Evolutionary conservation across 73 alveolate species (phyloP).

Genomic region (Tetrahymena thermophila): DNA sequence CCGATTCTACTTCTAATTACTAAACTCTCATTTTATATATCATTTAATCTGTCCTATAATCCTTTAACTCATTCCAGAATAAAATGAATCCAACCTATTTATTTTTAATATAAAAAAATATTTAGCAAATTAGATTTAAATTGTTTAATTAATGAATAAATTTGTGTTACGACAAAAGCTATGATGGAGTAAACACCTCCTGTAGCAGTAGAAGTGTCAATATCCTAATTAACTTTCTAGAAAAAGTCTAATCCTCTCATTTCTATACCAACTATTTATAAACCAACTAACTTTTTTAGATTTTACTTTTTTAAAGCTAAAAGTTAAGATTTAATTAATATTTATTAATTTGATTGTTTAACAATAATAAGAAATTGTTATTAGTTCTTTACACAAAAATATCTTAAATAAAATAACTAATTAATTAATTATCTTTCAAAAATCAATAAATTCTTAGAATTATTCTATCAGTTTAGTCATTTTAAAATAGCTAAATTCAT

Average conservation of each 20-base stretch:
- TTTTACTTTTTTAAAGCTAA: not conserved
- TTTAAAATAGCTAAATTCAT: not conserved
- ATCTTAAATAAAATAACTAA: not conserved
- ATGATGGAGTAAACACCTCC: slow-evolving; percentile 32
- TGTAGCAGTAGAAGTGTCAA: slow-evolving; percentile 27
- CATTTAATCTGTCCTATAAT: not conserved
- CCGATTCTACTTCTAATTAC: not conserved
- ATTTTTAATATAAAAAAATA: not conserved
- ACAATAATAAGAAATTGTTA: not conserved
- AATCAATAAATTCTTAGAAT: not conserved
- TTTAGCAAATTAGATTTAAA: too few species aligned
- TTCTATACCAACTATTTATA: not conserved
- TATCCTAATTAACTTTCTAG: slow-evolving; percentile 27
- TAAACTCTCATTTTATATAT: not conserved
- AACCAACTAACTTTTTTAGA: not conserved
- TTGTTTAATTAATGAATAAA: not conserved
- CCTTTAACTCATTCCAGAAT: not conserved
- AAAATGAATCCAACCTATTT: not conserved
- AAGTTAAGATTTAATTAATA: not conserved
- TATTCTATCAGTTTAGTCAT: not conserved
- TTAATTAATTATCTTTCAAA: not conserved
- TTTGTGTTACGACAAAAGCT: slow-evolving; percentile 17
- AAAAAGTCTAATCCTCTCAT: slow-evolving; percentile 30
- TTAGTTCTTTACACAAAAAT: not conserved
- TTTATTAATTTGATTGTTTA: not conserved